Base-by-base conservation (phyloP, 1,284 basidiomycete genomes). In the Melanopsichium pennsylvanicum region DNA sequence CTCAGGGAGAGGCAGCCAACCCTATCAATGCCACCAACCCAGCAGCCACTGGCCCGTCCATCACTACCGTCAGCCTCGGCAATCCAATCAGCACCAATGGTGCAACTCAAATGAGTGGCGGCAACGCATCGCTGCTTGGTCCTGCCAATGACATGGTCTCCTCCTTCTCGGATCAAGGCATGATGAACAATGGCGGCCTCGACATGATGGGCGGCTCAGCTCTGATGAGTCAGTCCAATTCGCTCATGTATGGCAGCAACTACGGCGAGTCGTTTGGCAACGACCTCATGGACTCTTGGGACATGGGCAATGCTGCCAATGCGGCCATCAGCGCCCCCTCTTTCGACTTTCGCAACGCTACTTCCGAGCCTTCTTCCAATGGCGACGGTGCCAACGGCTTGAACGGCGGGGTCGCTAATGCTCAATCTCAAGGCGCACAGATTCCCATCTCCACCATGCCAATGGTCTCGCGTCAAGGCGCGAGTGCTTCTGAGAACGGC, bases 141-240 rank as follows among this genome's bases (percentile, higher is more conserved):
- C 22, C 52, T 15, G 26, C 35, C 42, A 51, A 43, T 34, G 61
- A 48, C 44, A 54, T 70, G 54, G 23, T 45, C 18, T 21, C 49
- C 10, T 58, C 68, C 36, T 66, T 61, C 43, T 58, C 62, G 19
- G 68, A 58, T 11, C 62, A 57, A 12, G 66, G 55, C 18, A 35
- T 59, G 13, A 5, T 49, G 26, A 22, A 37, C 16, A 46, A 46
- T 44, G 45, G 36, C 23, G 35, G 37, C 15, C 35, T 66, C 34
- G 61, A 70, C 44, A 60, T 70, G 43, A 60, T 64, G 56, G 33
- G 34, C 26, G 41, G 56, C 32, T 54, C 55, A 12, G 23, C 45
- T 1, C 46, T 62, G 42, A 62, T 69, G 59, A 57, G 50, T 32
- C 64, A 58, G 35, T 59, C 59, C 50, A 48, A 57, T 36, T 67